These are phyloP conservation scores for Nicotiana obtusifolia DNA, from an alignment of 257 asterid genomes.

Conservation along the genomic window DNA sequence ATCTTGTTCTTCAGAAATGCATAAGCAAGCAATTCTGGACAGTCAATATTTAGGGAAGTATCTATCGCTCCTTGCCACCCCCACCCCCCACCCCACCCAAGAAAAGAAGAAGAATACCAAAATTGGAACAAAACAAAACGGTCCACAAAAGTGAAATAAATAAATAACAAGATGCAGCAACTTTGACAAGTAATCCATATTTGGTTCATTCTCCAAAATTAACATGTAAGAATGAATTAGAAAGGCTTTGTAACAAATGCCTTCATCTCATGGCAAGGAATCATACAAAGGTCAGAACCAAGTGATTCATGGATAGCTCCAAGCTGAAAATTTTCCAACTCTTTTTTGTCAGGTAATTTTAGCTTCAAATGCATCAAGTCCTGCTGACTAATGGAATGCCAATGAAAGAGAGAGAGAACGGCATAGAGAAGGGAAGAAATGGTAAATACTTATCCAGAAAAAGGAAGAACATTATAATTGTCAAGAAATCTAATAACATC, in stretches of 20 bases:
- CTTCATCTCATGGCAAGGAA: background rate
- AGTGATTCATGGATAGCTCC: background rate
- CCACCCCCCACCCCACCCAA: background rate
- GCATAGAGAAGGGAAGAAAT: background rate
- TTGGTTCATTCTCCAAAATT: background rate
- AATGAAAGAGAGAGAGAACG: background rate
- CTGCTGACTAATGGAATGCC: background rate
- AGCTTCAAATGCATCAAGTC: background rate
- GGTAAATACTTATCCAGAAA: background rate
- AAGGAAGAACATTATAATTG: background rate
- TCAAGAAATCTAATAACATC: background rate
- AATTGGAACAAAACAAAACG: background rate
- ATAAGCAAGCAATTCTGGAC: background rate
- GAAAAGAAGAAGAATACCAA: background rate
- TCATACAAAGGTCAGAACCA: background rate
- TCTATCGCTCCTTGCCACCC: too few species aligned
- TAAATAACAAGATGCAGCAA: background rate
- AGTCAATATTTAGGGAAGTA: background rate
- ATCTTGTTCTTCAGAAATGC: constrained; percentile 19
- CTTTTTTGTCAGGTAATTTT: background rate
- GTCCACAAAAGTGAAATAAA: background rate
- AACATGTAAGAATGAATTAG: background rate
- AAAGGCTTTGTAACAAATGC: background rate
- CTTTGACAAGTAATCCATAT: background rate
- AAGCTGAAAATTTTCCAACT: background rate